These are phyloP conservation scores for Phyllostachys edulis DNA, from an alignment of 176 grass and related monocot species.

Conservation along the genomic window DNA sequence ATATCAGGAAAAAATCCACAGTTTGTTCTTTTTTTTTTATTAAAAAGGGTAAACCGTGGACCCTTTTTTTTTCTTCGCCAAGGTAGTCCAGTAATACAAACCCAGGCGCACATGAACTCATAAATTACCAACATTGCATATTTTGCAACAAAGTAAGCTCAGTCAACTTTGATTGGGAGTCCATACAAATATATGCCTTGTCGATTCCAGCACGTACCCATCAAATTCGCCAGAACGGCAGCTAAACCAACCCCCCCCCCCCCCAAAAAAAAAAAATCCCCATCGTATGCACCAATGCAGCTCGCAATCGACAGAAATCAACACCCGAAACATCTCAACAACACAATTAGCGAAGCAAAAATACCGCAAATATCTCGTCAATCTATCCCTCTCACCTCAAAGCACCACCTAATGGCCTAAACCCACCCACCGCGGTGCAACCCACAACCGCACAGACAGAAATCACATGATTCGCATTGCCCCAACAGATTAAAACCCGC, in stretches of 20 bases:
- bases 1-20: neutral
- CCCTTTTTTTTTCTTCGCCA: neutral
- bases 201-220: neutral
- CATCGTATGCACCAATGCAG: constrained; percentile 1
- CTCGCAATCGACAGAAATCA: constrained; percentile 7
- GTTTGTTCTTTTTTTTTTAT: too few species aligned
- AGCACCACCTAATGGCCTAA: neutral
- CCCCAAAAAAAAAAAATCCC: too few species aligned
- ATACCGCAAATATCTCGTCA: neutral
- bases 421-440: neutral
- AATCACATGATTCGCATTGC: constrained; percentile 39
- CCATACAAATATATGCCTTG: neutral
- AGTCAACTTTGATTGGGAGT: neutral
- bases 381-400: neutral
- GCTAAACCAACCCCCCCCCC: neutral
- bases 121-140: neutral
- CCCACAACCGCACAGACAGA: neutral
- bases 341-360: neutral
- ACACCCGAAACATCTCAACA: neutral
- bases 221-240: neutral
- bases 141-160: constrained; percentile 12
- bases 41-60: too few species aligned
- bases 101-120: neutral
- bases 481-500: neutral
- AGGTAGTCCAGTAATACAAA: neutral